Conservation (phyloP, 306 rosid genomes). For the Vicia villosa region DNA sequence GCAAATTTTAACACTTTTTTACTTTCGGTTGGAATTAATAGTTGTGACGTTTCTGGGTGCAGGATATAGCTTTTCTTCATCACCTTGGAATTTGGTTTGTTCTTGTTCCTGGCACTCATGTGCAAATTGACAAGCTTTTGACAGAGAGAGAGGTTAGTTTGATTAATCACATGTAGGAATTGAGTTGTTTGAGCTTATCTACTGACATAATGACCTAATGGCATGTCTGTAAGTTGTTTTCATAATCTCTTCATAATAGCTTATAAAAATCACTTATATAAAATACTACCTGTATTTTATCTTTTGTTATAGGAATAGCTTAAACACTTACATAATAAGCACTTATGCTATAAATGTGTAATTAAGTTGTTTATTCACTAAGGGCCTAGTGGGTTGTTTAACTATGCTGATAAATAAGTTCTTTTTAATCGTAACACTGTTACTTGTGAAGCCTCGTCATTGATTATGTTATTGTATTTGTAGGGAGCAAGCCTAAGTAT, state of each 20-base stretch:
- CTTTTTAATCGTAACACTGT: background rate
- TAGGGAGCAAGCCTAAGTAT: slow-evolving; percentile 76
- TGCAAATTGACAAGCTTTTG: slow-evolving; percentile 82
- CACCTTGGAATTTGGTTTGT: slow-evolving; percentile 90
- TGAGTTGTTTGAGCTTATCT: no score
- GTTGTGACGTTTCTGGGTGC: slow-evolving; percentile 35
- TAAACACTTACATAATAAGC: no score
- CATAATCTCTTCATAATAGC: no score
- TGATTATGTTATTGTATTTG: slow-evolving; percentile 41
- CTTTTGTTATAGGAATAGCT: no score
- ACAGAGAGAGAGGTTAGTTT: slow-evolving; percentile 74
- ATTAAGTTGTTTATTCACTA: background rate
- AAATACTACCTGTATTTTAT: no score
- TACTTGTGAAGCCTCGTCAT: background rate
- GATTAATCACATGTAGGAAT: background rate
- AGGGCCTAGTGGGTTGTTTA: slow-evolving; percentile 21
- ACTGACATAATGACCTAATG: no score
- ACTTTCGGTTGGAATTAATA: background rate
- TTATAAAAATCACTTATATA: no score
- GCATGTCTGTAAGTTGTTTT: no score
- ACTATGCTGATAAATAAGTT: background rate
- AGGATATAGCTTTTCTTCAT: slow-evolving; percentile 98
- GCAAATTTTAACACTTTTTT: background rate
- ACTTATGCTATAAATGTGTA: background rate
- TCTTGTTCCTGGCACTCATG: slow-evolving; percentile 93